Conservation (phyloP, 768 basidiomycete genomes). For the Baorangia bicolor region DNA sequence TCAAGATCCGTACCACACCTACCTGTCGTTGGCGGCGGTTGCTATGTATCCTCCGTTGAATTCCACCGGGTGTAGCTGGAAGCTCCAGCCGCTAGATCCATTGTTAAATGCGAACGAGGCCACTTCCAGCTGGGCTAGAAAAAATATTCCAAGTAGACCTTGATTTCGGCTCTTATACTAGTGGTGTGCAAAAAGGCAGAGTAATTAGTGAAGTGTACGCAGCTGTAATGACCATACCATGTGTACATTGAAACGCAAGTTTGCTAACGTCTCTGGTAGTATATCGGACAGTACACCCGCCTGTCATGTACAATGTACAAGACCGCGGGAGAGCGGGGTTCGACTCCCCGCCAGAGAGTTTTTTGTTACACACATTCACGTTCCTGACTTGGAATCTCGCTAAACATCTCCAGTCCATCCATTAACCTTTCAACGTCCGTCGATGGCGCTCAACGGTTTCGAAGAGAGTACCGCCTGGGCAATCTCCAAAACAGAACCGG, state of each 20-base stretch:
- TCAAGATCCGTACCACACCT: slow-evolving; percentile 93
- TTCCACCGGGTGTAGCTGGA: slow-evolving; percentile 45
- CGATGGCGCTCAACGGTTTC: slow-evolving; percentile 48
- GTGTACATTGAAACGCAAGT: not conserved
- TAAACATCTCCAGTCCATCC: not conserved
- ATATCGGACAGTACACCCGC: slow-evolving; percentile 55
- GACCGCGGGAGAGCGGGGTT: slow-evolving; percentile 44
- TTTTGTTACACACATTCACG: not conserved
- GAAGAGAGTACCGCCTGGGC: slow-evolving; percentile 53
- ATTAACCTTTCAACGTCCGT: not conserved
- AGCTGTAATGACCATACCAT: not conserved
- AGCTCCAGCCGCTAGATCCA: slow-evolving; percentile 60
- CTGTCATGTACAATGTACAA: slow-evolving; percentile 32
- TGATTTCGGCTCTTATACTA: slow-evolving; percentile 4
- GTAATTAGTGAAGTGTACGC: not conserved
- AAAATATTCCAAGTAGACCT: slow-evolving; percentile 45
- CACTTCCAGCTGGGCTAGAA: slow-evolving; percentile 67
- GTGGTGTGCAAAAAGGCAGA: not conserved
- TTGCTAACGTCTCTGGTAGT: slow-evolving; percentile 38
- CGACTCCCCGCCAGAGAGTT: slow-evolving; percentile 47
- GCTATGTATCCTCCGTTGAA: slow-evolving; percentile 57
- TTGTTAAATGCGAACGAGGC: slow-evolving; percentile 66
- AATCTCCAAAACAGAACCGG: slow-evolving; percentile 39
- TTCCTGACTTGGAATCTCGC: not conserved
- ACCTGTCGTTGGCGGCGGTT: slow-evolving; percentile 81